Conservation (phyloP, 176 grass and related monocot genomes). For the barley (Hordeum vulgare) region MorexV3_pseudomolecules_assembly NC_058519.1:607436041-607436540, state of each 20-base stretch:
- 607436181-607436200: background rate
- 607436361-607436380: background rate
- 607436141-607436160: background rate
- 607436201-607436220: too few species aligned
- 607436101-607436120: background rate
- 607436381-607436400: background rate
- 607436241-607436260: too few species aligned
- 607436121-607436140: background rate
- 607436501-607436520: too few species aligned
- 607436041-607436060: too few species aligned
- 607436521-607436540: too few species aligned
- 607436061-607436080: background rate
- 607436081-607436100: background rate
- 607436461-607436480: background rate
- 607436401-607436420: background rate
- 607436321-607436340: background rate
- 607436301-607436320: background rate
- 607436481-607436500: background rate
- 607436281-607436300: too few species aligned
- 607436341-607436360: background rate
- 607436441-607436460: background rate
- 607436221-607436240: too few species aligned
- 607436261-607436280: too few species aligned
- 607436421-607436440: too few species aligned
- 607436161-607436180: background rate